phyloP scores from a whole-genome alignment of 2,329 filamentous ascomycete genomes.

The Pseudocercospora pini-densiflorae region DNA sequence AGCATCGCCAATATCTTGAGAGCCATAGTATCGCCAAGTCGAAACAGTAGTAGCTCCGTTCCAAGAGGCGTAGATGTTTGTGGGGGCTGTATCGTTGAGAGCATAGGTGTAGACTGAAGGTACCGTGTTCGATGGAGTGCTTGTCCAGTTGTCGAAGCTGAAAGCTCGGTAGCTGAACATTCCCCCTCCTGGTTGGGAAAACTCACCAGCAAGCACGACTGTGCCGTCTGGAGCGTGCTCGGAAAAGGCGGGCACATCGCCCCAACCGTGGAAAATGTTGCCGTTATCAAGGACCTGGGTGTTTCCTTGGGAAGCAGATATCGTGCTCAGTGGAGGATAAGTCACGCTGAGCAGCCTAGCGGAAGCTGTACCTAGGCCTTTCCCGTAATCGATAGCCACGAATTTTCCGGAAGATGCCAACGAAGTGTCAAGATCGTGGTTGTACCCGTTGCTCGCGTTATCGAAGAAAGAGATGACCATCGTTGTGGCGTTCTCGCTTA shows the following conservation, averaged over 20 bases:
- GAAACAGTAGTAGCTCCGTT: conserved; percentile 45
- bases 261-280: conserved; percentile 61
- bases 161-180: conserved; percentile 57
- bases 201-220: conserved; percentile 55
- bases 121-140: conserved; percentile 48
- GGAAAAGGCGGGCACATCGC: conserved; percentile 43
- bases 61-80: conserved; percentile 38
- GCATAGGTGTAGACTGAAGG: conserved; percentile 45
- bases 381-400: conserved; percentile 30
- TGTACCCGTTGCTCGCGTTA: conserved; percentile 33
- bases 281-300: conserved; percentile 57
- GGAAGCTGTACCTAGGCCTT: conserved; percentile 2
- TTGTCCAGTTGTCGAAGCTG: conserved; percentile 42
- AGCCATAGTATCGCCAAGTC: conserved; percentile 35
- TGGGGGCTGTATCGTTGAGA: conserved; percentile 28
- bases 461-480: conserved; percentile 20
- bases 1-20: conserved; percentile 20
- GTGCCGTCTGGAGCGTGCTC: conserved; percentile 49
- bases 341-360: conserved; percentile 28
- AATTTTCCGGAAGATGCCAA: conserved; percentile 31
- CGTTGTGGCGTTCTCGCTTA: neutral
- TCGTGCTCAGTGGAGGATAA: conserved; percentile 38
- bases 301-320: conserved; percentile 54
- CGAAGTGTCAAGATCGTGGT: conserved; percentile 15
- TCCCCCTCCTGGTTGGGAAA: conserved; percentile 34